phyloP scores from a whole-genome alignment of 2,329 filamentous ascomycete genomes.

The Anisogramma anomala region DNA sequence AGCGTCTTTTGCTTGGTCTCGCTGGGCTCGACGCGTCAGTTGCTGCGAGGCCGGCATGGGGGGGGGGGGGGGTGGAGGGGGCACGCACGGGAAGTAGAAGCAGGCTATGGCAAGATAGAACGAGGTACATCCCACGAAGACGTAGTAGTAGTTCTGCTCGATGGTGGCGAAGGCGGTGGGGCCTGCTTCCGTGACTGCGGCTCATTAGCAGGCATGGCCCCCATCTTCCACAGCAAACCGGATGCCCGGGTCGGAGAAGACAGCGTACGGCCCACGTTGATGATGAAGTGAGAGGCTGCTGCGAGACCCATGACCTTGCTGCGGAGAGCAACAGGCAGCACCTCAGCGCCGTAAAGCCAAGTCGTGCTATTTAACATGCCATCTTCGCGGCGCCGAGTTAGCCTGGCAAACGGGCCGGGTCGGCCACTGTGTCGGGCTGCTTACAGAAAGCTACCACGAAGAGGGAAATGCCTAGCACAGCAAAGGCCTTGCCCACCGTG shows the following conservation, averaged over 20 bases:
- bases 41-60: neutral
- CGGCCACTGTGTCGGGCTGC: slow-evolving; percentile 15
- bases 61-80: neutral
- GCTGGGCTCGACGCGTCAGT: neutral
- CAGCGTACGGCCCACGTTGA: slow-evolving; percentile 33
- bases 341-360: slow-evolving; percentile 44
- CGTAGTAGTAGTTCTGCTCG: slow-evolving; percentile 47
- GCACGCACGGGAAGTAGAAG: slow-evolving; percentile 38
- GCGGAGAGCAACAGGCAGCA: slow-evolving; percentile 39
- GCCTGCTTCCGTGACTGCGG: slow-evolving; percentile 37
- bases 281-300: slow-evolving; percentile 40
- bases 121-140: slow-evolving; percentile 41
- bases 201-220: too few species aligned
- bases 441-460: slow-evolving; percentile 44
- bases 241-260: too few species aligned
- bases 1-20: slow-evolving; percentile 36
- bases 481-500: slow-evolving; percentile 45
- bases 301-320: slow-evolving; percentile 45
- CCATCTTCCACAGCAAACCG: too few species aligned
- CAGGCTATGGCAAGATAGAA: slow-evolving; percentile 42
- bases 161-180: slow-evolving; percentile 46
- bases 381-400: slow-evolving; percentile 21
- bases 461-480: slow-evolving; percentile 47
- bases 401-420: too few species aligned
- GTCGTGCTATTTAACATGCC: slow-evolving; percentile 42